Evolutionary conservation across 164 flowering plant genomes (phyloP), one percentile per base, ranked within the genome.

Genomic region (Berberis thunbergii): DNA sequence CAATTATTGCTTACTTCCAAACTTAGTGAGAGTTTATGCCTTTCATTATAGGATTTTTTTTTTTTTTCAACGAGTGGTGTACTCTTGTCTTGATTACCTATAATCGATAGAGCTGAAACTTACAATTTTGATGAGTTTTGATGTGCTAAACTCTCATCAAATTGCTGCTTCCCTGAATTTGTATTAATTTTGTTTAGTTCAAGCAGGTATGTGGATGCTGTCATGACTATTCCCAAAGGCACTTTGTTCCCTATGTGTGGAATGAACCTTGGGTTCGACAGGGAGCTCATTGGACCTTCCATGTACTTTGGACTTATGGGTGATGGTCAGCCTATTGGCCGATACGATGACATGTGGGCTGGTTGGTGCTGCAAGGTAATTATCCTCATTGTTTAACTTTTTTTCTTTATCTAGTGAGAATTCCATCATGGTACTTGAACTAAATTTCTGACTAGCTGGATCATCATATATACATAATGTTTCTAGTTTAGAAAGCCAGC

Each of bases 271-370:
- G 80, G 69, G 12, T 80, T 80, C 52, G 48, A 77, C 72, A 64
- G 81, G 64, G 81, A 77, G 50, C 79, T 77, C 50, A 77, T 80
- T 8, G 83, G 83, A 48, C 79, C 83, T 49, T 79, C 83, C 57
- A 77, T 80, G 81, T 80, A 80, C 57, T 77, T 79, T 72, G 81
- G 80, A 38, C 71, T 77, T 39, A 77, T 77, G 80, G 80, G 80
- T 53, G 80, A 77, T 64, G 80, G 80, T 41, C 77, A 77, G 42
- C 80, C 80, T 38, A 72, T 74, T 72, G 75, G 80, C 26, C 48
- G 79, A 54, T 76, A 73, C 48, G 77, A 76, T 50, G 79, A 76
- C 45, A 76, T 76, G 76, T 76, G 79, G 79, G 76, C 77, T 54
- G 79, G 79, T 40, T 76, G 79, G 79, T 73, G 79, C 42, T 9